Evolutionary conservation across 331 rosid genomes (phyloP).

Genomic region (Cucumis variabilis): DNA sequence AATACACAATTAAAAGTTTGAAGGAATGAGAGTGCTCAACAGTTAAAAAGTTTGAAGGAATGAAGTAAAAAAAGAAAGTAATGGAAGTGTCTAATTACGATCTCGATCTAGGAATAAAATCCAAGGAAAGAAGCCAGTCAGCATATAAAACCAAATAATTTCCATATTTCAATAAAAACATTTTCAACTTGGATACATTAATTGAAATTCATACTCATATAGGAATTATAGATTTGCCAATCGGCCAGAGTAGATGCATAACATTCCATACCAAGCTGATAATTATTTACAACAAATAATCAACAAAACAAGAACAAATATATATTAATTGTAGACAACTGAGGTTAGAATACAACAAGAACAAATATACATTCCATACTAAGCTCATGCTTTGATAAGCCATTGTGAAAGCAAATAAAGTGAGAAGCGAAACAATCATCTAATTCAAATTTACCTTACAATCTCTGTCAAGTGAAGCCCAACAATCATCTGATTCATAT

Average conservation of each 20-base stretch:
- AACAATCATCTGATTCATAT: conserved; percentile 66
- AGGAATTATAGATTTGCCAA: background rate
- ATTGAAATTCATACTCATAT: background rate
- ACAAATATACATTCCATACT: no score
- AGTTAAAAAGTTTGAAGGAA: no score
- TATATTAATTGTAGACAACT: background rate
- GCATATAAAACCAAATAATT: background rate
- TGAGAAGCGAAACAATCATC: no score
- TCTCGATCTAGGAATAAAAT: no score
- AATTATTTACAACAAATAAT: background rate
- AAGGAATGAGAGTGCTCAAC: no score
- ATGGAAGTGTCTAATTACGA: no score
- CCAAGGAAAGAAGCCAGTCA: background rate
- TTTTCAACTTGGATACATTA: background rate
- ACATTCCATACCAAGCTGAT: background rate
- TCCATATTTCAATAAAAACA: background rate
- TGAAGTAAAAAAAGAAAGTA: no score
- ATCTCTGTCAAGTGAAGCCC: conserved; percentile 60
- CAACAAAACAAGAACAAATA: background rate
- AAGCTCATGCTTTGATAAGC: no score
- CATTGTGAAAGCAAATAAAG: no score
- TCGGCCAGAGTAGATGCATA: background rate
- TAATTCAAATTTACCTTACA: conserved; percentile 12
- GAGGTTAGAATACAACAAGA: background rate
- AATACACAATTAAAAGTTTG: no score